A percentile compares a stretch with the other conserved stretches of the same genome.
Evolutionary conservation across 495 filamentous ascomycete genomes (phyloP).

Genomic region (Aspergillus heteromorphus): DNA sequence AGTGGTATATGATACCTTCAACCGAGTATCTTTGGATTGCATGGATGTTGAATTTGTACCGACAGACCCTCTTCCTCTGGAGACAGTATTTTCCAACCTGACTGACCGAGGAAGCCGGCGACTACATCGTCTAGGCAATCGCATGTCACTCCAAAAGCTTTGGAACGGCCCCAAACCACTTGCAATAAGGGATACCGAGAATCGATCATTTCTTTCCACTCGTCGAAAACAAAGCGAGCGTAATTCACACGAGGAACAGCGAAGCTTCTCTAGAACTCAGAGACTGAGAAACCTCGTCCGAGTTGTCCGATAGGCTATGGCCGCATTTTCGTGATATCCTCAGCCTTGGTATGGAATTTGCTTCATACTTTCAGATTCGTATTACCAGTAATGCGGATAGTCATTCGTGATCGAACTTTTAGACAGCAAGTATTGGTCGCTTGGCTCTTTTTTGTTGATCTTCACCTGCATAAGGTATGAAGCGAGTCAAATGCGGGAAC

Average conservation of each 20-base stretch:
- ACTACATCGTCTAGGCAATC: background rate
- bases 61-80: constrained; percentile 18
- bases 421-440: too few species aligned
- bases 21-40: constrained; percentile 2
- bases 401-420: too few species aligned
- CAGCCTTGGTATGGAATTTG: background rate
- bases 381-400: background rate
- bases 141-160: constrained; percentile 5
- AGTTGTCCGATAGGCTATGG: background rate
- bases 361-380: background rate
- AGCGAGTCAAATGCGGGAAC: too few species aligned
- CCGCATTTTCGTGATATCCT: background rate
- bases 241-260: background rate
- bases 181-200: background rate
- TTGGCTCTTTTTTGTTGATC: too few species aligned
- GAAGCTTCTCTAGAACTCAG: background rate
- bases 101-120: constrained; percentile 5
- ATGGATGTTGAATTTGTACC: constrained; percentile 16
- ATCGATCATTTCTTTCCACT: background rate
- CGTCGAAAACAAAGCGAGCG: background rate
- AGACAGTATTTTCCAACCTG: constrained; percentile 14
- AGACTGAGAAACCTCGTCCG: background rate
- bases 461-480: too few species aligned
- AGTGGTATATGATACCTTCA: constrained; percentile 11
- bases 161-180: background rate